phyloP scores from a whole-genome alignment of 2,329 filamentous ascomycete species.

The Colletotrichum sp. region DNA sequence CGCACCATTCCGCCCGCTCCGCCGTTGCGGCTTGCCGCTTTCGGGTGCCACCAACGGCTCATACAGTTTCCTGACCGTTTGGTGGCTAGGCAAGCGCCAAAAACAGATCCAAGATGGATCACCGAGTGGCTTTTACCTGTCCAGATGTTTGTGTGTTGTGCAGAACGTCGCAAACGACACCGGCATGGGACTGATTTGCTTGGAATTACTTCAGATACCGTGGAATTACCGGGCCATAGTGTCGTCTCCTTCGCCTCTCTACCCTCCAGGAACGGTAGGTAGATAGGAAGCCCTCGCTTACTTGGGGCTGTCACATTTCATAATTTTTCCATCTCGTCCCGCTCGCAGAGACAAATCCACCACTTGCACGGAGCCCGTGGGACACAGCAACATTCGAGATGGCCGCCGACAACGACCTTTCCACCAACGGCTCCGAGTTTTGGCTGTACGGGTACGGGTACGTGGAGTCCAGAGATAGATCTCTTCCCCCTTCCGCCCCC shows the following conservation, averaged over 20 bases:
- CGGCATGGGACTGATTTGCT: neutral
- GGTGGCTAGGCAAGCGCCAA: slow-evolving; percentile 3
- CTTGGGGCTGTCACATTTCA: neutral
- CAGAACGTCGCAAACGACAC: neutral
- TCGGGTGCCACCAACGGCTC: neutral
- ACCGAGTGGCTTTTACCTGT: neutral
- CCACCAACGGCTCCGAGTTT: slow-evolving; percentile 65
- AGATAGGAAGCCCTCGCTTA: neutral
- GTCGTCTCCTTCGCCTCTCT: neutral
- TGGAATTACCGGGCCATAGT: neutral
- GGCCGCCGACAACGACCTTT: slow-evolving; percentile 37
- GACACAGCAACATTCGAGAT: slow-evolving; percentile 31
- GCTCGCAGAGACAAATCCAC: neutral
- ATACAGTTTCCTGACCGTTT: neutral
- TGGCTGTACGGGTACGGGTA: slow-evolving; percentile 99
- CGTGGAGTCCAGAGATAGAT: slow-evolving; percentile 28
- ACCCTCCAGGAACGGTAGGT: neutral
- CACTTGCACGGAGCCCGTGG: neutral
- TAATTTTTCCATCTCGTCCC: neutral
- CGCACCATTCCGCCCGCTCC: neutral
- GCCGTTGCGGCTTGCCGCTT: slow-evolving; percentile 7
- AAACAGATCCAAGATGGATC: neutral
- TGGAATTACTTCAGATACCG: neutral
- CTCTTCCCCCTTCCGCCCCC: neutral
- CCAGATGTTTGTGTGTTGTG: neutral